Evolutionary conservation across 2,329 filamentous ascomycete genomes (phyloP).

Genomic region (Botrytis tulipae): DNA sequence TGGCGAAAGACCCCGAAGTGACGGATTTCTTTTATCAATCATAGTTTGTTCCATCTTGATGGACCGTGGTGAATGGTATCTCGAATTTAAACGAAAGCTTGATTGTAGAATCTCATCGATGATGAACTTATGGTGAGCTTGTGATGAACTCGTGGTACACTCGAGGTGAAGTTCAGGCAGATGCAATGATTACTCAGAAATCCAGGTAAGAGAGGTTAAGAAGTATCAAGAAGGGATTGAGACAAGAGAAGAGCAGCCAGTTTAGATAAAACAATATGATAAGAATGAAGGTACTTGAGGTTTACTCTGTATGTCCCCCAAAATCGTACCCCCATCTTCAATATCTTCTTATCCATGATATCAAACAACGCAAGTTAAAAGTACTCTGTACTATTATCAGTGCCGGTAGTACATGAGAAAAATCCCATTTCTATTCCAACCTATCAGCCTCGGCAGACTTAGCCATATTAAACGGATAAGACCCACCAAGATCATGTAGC

Average conservation of each 20-base stretch:
- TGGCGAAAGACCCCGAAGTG: background rate
- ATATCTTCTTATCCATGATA: conserved; percentile 1
- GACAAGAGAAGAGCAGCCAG: background rate
- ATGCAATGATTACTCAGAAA: background rate
- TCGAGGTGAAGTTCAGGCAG: background rate
- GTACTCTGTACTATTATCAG: background rate
- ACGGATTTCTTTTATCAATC: background rate
- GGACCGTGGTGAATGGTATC: background rate
- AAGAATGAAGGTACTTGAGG: background rate
- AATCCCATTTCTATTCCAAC: background rate
- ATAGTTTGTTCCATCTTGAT: background rate
- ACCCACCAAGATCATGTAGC: conserved; percentile 13
- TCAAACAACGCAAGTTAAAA: background rate
- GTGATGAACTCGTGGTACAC: no score
- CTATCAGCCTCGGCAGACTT: conserved; percentile 14
- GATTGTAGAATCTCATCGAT: background rate
- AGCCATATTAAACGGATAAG: conserved; percentile 7
- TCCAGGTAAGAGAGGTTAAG: background rate
- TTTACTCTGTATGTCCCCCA: background rate
- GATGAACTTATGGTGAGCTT: background rate
- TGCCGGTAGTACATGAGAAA: background rate
- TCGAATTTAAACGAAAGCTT: background rate
- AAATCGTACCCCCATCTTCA: background rate
- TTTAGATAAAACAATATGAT: background rate
- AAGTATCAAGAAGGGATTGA: background rate